Percentiles rank a stretch among this genome's conserved stretches.
phyloP scores from a whole-genome alignment of 2,329 filamentous ascomycete genomes.

The Scleromitrula shiraiana region DNA sequence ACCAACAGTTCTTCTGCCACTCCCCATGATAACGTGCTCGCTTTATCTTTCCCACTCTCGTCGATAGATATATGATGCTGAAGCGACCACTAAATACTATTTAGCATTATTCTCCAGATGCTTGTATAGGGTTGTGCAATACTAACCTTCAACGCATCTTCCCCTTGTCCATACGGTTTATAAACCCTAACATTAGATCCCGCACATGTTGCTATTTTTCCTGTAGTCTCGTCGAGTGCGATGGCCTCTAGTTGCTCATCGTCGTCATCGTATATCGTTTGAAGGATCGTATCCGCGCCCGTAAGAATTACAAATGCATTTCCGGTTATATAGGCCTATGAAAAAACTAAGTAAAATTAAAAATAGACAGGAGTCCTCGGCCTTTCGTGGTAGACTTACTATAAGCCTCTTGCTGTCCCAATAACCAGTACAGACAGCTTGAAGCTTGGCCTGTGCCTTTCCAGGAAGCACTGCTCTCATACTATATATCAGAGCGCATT shows the following conservation, averaged over 20 bases:
- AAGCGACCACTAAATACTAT: constrained; percentile 48
- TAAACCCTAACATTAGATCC: constrained; percentile 65
- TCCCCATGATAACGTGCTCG: constrained; percentile 75
- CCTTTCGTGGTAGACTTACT: constrained; percentile 40
- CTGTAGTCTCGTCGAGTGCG: constrained; percentile 70
- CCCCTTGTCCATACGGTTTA: constrained; percentile 60
- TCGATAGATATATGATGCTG: constrained; percentile 50
- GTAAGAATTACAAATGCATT: constrained; percentile 78
- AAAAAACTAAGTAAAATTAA: constrained; percentile 10
- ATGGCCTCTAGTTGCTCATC: constrained; percentile 59
- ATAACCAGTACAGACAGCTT: constrained; percentile 65
- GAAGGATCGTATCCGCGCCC: constrained; percentile 65
- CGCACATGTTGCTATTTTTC: constrained; percentile 76
- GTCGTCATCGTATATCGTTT: constrained; percentile 85
- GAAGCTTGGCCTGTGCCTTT: constrained; percentile 67
- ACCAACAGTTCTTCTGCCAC: constrained; percentile 75
- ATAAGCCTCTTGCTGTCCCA: constrained; percentile 68
- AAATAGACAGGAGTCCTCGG: not conserved
- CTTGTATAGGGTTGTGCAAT: constrained; percentile 10
- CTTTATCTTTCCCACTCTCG: constrained; percentile 32
- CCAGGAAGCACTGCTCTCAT: constrained; percentile 78
- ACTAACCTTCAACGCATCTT: constrained; percentile 66
- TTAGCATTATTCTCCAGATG: constrained; percentile 15
- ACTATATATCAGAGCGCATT: constrained; percentile 31
- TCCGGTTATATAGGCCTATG: constrained; percentile 80